A percentile compares a stretch with the other conserved stretches of the same genome.
Evolutionary conservation across 2,329 filamentous ascomycete genomes (phyloP).

Genomic region (Fusarium siculi): DNA sequence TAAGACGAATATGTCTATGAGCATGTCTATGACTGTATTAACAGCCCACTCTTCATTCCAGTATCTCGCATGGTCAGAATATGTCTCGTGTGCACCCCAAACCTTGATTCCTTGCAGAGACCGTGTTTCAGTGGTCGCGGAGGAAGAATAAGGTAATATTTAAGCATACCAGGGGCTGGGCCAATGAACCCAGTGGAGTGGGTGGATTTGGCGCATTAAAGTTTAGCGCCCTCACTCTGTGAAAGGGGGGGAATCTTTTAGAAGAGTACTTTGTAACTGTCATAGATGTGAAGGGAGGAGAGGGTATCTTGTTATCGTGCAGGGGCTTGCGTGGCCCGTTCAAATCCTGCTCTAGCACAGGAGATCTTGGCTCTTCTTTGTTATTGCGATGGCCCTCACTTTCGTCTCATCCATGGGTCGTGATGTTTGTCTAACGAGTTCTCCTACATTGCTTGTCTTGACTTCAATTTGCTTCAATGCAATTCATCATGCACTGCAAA

Average conservation of each 20-base stretch:
- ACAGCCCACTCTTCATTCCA: background rate
- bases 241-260: background rate
- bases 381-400: constrained; percentile 10
- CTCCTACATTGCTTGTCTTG: background rate
- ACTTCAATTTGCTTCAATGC: background rate
- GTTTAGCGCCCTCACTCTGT: constrained; percentile 33
- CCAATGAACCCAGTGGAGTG: background rate
- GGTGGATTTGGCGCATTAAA: constrained; percentile 39
- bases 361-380: constrained; percentile 23
- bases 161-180: constrained; percentile 42
- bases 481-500: constrained; percentile 8
- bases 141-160: constrained; percentile 44
- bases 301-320: background rate
- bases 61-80: background rate
- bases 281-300: rapidly evolving
- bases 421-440: background rate
- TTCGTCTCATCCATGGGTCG: constrained; percentile 2
- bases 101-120: constrained; percentile 5
- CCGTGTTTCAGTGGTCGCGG: constrained; percentile 28
- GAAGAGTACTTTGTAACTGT: background rate
- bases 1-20: background rate
- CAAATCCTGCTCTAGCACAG: constrained; percentile 1
- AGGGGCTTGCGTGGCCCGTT: constrained; percentile 30
- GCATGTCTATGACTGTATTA: background rate
- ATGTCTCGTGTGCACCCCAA: background rate